Evolutionary conservation across 169 alveolate species (phyloP), one percentile per base, ranked within the genome.

Genomic region (Plasmodium gallinaceum): DNA sequence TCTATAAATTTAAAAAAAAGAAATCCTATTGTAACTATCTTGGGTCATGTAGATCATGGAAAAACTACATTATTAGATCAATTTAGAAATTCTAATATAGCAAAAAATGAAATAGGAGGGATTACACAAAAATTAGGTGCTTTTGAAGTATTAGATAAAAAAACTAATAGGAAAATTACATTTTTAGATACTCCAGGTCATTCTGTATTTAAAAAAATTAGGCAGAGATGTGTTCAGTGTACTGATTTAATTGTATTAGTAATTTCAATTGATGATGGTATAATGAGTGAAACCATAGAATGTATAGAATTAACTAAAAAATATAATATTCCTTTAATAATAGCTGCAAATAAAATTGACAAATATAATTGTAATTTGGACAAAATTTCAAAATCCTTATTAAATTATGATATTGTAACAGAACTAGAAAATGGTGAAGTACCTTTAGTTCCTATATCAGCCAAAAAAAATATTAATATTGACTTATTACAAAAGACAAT

Each of bases 21-120:
- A 14, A 95, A 98, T 6, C 98, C 99, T 0, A 96, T 98, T 14
- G 98, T 98, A 2, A 96, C 99, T 9, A 96, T 98, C 9, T 95
- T 98, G 95, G 99, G 99, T 0, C 99, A 98, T 93, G 99, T 98
- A 10, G 99, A 98, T 88, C 99, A 98, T 85, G 99, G 99, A 43
- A 98, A 98, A 92, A 98, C 99, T 16, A 97, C 99, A 26, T 93
- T 98, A 48, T 93, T 98, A 20, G 99, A 97, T 88, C 46, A 75
- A 22, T 68, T 94, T 26, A 69, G 93, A 61, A 76, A 86, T 45
- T 89, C 95, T 0, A 94, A 95, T 72, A 95, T 96, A 39, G 98
- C 96, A 5, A 71, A 92, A 0, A 72, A 78, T 12, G 98, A 97
- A 85, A 95, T 93, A 42, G 98, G 98, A n/a, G 96, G 97, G 12